Base-by-base conservation (phyloP, 2,329 filamentous ascomycete genomes). In the Verticillium tricorpus region DNA sequence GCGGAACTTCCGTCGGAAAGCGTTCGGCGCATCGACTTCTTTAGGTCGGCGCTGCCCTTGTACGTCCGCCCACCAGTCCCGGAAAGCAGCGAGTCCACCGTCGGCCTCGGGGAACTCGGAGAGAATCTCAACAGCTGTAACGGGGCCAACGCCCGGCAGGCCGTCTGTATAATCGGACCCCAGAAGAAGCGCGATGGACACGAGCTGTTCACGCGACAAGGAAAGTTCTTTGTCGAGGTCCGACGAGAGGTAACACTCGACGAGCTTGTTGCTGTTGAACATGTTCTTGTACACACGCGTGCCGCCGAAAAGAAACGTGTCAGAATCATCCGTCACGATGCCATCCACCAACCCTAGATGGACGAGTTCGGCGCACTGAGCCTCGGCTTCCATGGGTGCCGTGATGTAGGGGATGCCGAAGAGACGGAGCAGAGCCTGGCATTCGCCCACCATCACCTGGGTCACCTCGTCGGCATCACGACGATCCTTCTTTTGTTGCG, bases 201-300 rank as follows among this genome's bases (percentile, higher is more conserved):
- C 97, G 59, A 99, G 86, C 70, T 94, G 92, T 60, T 89, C 83
- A n/a, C 94, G 87, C 3, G 91, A 89, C 0, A 99, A 85, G 0
- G 91, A 92, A 65, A 97, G 89, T 69, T 99, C 96, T 68, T 90
- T 90, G 69, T 96, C 92, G 0, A 99, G 81, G 70, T 99, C 95
- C 0, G 80, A 81, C 2, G 88, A 79, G 11, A 99, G 84, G 72
- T 98, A 99, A 76, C 95, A 98, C 77, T 99, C 95, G 52, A 99
- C 95, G 69, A 92, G 96, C 73, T 99, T 99, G 74, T 95, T 95
- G 69, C 92, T 89, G 76, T 97, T 99, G 82, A 99, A 99, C 93
- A 99, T 96, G 79, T 99, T 99, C 76, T 99, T 99, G 82, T 99
- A 99, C 25, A 99, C 90, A 19, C 94, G 85, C 0, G 93, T 99